Conservation (phyloP, 1,139 yeast species). For the Pichia sp. region DNA sequence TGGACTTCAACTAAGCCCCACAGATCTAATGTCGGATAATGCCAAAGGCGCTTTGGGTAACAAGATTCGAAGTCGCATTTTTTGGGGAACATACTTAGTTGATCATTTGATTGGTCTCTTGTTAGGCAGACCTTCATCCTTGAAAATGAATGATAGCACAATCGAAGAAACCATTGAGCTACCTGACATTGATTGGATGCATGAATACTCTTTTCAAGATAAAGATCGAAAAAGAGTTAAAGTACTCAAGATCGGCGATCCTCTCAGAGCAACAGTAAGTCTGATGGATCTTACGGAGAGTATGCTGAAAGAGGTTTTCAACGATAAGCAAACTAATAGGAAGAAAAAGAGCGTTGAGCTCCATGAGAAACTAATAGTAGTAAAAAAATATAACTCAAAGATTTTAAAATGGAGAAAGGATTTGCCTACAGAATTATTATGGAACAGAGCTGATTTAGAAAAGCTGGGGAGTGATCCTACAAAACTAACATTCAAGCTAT, state of each 20-base stretch:
- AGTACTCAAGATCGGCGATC: constrained; percentile 40
- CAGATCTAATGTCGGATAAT: constrained; percentile 18
- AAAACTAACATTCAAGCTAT: constrained; percentile 46
- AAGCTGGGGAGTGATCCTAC: constrained; percentile 49
- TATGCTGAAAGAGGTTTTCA: constrained; percentile 51
- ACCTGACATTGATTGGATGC: constrained; percentile 59
- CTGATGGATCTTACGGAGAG: constrained; percentile 50
- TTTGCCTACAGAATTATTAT: constrained; percentile 47
- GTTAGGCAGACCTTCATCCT: constrained; percentile 54
- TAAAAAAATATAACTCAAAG: constrained; percentile 41
- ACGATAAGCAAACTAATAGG: constrained; percentile 24
- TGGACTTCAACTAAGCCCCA: constrained; percentile 58
- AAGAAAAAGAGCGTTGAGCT: constrained; percentile 30
- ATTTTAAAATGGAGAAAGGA: constrained; percentile 49
- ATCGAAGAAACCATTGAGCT: constrained; percentile 44
- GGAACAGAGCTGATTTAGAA: constrained; percentile 43
- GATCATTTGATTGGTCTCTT: constrained; percentile 59
- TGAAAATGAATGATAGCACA: constrained; percentile 54
- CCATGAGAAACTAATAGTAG: not conserved
- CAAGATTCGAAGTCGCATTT: constrained; percentile 51
- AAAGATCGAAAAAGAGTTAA: constrained; percentile 16
- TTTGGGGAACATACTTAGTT: constrained; percentile 64
- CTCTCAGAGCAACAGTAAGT: constrained; percentile 45
- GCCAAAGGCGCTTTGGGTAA: constrained; percentile 49
- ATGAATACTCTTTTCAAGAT: constrained; percentile 33